A percentile compares a stretch with the other conserved stretches of the same genome.
Conservation (phyloP, 176 grass and related monocot genomes). For the Aegilops umbellulata region DNA sequence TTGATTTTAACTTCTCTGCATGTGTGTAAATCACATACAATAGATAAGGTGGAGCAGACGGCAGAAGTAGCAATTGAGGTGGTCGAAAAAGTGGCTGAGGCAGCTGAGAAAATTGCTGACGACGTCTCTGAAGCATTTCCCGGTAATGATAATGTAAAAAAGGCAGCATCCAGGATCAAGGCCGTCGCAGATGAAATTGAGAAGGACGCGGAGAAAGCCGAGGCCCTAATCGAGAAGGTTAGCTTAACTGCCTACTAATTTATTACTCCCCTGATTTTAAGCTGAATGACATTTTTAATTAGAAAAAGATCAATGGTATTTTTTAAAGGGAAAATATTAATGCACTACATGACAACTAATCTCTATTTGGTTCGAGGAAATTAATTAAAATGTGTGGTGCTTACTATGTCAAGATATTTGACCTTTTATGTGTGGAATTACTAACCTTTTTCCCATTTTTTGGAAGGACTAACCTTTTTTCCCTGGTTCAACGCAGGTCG, state of each 20-base stretch:
- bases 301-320: not conserved
- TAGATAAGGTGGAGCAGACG: conserved; percentile 50
- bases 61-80: conserved; percentile 36
- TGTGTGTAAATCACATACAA: not conserved
- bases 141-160: conserved; percentile 31
- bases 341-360: not conserved
- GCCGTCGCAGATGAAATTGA: conserved; percentile 28
- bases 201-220: conserved; percentile 50
- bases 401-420: conserved; percentile 1
- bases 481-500: conserved; percentile 31
- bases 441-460: not conserved
- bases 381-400: not conserved
- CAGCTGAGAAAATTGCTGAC: conserved; percentile 45
- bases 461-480: not conserved
- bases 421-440: not conserved
- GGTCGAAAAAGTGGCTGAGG: conserved; percentile 51
- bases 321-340: not conserved
- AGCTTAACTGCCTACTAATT: not conserved
- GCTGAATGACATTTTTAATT: not conserved
- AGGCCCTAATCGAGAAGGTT: conserved; percentile 51
- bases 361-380: not conserved
- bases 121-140: conserved; percentile 47
- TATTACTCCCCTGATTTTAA: not conserved
- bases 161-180: conserved; percentile 51
- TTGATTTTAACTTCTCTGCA: not conserved